Conservation (phyloP, 345 rosid species). For the Combretum micranthum region DNA sequence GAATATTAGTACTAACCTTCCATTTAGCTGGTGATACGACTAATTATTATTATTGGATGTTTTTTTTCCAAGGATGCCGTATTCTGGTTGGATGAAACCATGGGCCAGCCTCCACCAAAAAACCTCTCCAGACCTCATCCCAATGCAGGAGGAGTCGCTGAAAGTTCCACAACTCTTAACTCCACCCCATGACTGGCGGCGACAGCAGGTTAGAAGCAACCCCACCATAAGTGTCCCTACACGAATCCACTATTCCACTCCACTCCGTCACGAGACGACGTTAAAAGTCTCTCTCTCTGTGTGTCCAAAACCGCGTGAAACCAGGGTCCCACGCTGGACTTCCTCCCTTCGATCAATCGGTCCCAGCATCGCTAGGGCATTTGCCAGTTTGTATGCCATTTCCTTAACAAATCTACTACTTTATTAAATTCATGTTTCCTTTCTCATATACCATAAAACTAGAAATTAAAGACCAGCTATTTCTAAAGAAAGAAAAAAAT, state of each 20-base stretch:
- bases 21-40: no score
- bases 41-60: no score
- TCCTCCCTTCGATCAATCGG: conserved; percentile 20
- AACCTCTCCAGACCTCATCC: no score
- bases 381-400: neutral
- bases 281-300: conserved; percentile 10
- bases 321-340: conserved; percentile 26
- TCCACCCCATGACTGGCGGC: neutral
- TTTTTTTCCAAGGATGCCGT: no score
- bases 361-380: conserved; percentile 16
- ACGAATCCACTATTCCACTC: neutral
- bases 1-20: no score
- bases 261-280: conserved; percentile 21
- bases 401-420: neutral
- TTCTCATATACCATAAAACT: neutral
- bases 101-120: no score
- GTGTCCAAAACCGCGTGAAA: conserved; percentile 44
- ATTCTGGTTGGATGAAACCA: no score
- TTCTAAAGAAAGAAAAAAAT: no score
- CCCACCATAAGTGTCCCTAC: neutral
- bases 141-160: no score
- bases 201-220: no score
- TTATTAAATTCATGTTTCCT: neutral
- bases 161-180: no score
- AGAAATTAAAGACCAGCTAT: no score